phyloP scores from a whole-genome alignment of 1,139 yeast species.

The Zygosaccharomyces pseudobailii region DNA sequence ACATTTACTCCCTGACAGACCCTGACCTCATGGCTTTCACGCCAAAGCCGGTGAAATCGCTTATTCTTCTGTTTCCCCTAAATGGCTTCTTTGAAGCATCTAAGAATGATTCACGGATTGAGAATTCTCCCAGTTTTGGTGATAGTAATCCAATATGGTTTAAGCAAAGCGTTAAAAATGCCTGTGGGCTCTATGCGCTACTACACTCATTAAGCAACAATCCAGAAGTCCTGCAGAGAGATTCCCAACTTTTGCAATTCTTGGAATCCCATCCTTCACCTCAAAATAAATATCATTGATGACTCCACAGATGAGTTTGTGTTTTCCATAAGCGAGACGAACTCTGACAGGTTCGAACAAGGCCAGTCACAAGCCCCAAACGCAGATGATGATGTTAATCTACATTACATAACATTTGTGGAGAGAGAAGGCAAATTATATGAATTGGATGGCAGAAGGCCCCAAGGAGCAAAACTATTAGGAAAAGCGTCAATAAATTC shows the following conservation, averaged over 20 bases:
- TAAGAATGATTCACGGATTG: slow-evolving; percentile 10
- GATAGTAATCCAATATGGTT: slow-evolving; percentile 52
- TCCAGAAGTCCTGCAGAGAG: slow-evolving; percentile 22
- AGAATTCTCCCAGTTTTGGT: slow-evolving; percentile 16
- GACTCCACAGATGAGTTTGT: slow-evolving; percentile 44
- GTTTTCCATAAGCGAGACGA: slow-evolving; percentile 19
- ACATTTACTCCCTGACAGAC: slow-evolving; percentile 79
- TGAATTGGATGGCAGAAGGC: slow-evolving; percentile 85
- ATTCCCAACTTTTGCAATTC: slow-evolving; percentile 33
- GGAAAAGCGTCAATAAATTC: slow-evolving; percentile 45
- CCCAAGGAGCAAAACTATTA: slow-evolving; percentile 62
- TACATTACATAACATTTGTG: slow-evolving; percentile 78
- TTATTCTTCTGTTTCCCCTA: slow-evolving; percentile 77
- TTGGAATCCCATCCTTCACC: slow-evolving; percentile 27
- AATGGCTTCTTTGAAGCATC: slow-evolving; percentile 52
- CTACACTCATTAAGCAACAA: slow-evolving; percentile 68
- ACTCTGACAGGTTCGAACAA: slow-evolving; percentile 29
- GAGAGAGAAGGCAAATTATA: slow-evolving; percentile 56
- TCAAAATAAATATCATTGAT: slow-evolving; percentile 43
- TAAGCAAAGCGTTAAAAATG: slow-evolving; percentile 79
- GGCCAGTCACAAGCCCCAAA: slow-evolving; percentile 83
- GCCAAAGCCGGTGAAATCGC: slow-evolving; percentile 75
- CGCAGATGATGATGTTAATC: slow-evolving; percentile 56
- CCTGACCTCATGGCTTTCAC: slow-evolving; percentile 70
- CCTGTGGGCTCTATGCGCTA: slow-evolving; percentile 90